Evolutionary conservation across 106 monocot genomes (phyloP), one percentile per base, ranked within the genome.

Genomic region (Hemerocallis citrina): DNA sequence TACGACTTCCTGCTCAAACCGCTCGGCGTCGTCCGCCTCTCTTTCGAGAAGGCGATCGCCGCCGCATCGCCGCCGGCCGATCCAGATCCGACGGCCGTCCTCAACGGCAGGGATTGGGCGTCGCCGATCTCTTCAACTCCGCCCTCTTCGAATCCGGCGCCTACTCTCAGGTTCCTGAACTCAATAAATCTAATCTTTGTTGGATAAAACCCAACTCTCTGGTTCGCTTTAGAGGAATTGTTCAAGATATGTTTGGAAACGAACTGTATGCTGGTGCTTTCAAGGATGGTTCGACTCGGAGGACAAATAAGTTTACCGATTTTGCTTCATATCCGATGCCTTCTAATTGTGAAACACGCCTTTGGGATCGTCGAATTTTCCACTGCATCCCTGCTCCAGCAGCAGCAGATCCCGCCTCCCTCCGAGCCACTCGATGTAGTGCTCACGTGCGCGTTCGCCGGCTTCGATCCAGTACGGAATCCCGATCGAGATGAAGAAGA

Each of bases 201-300:
- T 77, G 74, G 74, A 77, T 96, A 52, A 75, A 65, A 57, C 96
- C 90, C 19, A 96, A 91, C 43, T 65, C 91, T 8, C 77, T 96
- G 29, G 91, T 96, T 9, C 83, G 96, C 7, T 87, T 76, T 65
- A 84, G 96, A 58, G 96, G 91, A 55, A 96, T 91, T 86, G 77
- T 96, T 48, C 96, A 96, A 67, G 96, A 96, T 62, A 96, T 96
- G 84, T 75, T 91, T 32, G 91, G 81, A 3, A 91, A 81, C 52
- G 96, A 96, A 37, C 50, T 84, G 12, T 96, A 87, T 54, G 52
- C 85, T 61, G 96, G 96, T 17, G 91, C 84, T 45, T 96, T 82
- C 62, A 91, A 88, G 96, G 96, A 81, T 70, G 51, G 41, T 2
- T 20, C n/a, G 27, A 80, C 62, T 22, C 92, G 98, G 98, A 84